Conservation (phyloP, 2,329 filamentous ascomycete species). For the Sclerotinia minor region DNA sequence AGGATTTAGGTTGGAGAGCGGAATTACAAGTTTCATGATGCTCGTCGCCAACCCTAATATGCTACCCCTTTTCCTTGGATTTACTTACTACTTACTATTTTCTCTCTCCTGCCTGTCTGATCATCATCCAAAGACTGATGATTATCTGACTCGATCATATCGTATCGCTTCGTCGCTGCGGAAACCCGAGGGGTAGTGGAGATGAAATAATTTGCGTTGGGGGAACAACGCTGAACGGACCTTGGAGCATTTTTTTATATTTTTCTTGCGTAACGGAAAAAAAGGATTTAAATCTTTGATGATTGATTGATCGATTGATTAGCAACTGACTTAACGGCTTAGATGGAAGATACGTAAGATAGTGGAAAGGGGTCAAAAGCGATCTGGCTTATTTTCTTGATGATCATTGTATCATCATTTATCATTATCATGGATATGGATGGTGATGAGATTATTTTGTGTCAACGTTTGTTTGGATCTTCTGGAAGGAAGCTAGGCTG, state of each 20-base stretch:
- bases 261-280: background rate
- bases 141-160: background rate
- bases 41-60: constrained; percentile 7
- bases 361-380: too few relatives aligned
- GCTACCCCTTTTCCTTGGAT: background rate
- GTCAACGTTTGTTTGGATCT: too few relatives aligned
- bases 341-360: too few relatives aligned
- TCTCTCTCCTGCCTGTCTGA: background rate
- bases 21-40: background rate
- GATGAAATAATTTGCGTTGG: constrained; percentile 18
- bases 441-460: background rate
- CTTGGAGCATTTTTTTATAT: background rate
- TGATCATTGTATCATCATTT: background rate
- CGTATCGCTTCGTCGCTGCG: background rate
- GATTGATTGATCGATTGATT: too few relatives aligned
- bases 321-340: too few relatives aligned
- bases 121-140: background rate
- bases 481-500: background rate
- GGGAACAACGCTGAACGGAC: constrained; percentile 9
- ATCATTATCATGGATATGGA: too few relatives aligned
- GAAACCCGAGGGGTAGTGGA: constrained; percentile 12
- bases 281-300: too few relatives aligned
- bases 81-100: too few relatives aligned
- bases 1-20: background rate
- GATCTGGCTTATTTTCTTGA: background rate